Conservation (phyloP, 2,329 filamentous ascomycete species). For the Ceratocystis huliohia region DNA sequence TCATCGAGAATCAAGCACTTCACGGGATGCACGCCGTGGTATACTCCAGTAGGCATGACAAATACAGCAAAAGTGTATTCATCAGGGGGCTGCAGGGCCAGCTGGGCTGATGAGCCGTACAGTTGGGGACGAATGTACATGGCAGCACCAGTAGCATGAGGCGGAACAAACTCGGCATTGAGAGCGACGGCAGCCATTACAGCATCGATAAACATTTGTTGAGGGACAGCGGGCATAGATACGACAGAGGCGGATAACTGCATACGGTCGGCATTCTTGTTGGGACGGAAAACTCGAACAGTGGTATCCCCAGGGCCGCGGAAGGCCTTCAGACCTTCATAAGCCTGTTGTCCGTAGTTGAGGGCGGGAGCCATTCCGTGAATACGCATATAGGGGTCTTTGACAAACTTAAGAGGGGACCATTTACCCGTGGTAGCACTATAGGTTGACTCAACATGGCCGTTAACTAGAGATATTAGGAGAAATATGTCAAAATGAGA, state of each 20-base stretch:
- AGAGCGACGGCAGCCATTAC: constrained; percentile 70
- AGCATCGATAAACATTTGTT: constrained; percentile 60
- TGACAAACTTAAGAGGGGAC: constrained; percentile 65
- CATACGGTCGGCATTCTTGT: constrained; percentile 72
- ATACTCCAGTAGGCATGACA: constrained; percentile 83
- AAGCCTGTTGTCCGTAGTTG: constrained; percentile 96
- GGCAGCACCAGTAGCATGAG: constrained; percentile 74
- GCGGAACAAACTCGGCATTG: constrained; percentile 85
- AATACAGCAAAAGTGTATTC: constrained; percentile 88
- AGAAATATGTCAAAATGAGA: neutral
- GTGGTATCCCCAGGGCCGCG: constrained; percentile 54
- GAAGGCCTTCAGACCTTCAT: constrained; percentile 97
- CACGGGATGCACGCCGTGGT: constrained; percentile 83
- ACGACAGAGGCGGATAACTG: constrained; percentile 74
- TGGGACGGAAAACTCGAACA: constrained; percentile 80
- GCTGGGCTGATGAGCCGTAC: constrained; percentile 75
- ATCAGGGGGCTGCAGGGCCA: constrained; percentile 75
- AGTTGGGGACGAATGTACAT: constrained; percentile 87
- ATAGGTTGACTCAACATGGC: constrained; percentile 83
- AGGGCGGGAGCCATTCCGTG: constrained; percentile 91
- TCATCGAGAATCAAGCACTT: constrained; percentile 78
- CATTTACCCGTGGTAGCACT: constrained; percentile 61
- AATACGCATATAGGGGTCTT: constrained; percentile 72
- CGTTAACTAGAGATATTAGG: constrained; percentile 54
- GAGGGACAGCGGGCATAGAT: constrained; percentile 69